Evolutionary conservation across 257 asterid species (phyloP), one percentile per base, ranked within the genome.

Genomic region (Verbena officinalis): DNA sequence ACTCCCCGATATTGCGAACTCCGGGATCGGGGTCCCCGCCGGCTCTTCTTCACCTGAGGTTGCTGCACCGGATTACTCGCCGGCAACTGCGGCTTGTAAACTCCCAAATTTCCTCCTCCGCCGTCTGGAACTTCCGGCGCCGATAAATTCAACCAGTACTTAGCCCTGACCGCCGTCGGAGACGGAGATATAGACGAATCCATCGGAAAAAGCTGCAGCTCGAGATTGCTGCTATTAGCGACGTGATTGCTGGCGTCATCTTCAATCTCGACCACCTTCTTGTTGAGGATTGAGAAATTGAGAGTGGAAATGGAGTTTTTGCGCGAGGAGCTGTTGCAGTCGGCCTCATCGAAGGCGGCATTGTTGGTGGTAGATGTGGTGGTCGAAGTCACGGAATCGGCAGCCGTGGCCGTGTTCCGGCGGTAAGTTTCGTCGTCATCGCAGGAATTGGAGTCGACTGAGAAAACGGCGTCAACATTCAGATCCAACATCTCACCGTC

Each of bases 1-100:
- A 92, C 97, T 10, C 98, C 98, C n/a, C 97, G 88, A 66, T 89
- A 92, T 75, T 92, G 98, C 4, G 98, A 91, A 80, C 96, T 89
- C 71, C 95, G 84, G 6, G 98, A 89, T 78, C 98, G 83, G 61
- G 98, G 96, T 55, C 98, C 98, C 38, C 98, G 94, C 74, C 98
- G 70, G 60, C 96, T 89, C 88, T 92, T 92, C 93, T 89, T 87
- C 53, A 74, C 83, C 59, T 61, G 80, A 20, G 67, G 68, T 65
- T 72, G 82, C 71, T 9, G 73, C 65, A 57, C 76, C 19, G 24
- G 68, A 46, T 60, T 71, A 62, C 1, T 55, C 63, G 20, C 65
- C 65, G 75, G 68, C 1, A 50, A 9, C 74, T 77, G 75, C 64
- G 75, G 67, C 63, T 52, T 63, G 62, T 31, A 51, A 67, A 71